Conservation (phyloP, 2,329 filamentous ascomycete species). For the Elsinoe ampelina region DNA sequence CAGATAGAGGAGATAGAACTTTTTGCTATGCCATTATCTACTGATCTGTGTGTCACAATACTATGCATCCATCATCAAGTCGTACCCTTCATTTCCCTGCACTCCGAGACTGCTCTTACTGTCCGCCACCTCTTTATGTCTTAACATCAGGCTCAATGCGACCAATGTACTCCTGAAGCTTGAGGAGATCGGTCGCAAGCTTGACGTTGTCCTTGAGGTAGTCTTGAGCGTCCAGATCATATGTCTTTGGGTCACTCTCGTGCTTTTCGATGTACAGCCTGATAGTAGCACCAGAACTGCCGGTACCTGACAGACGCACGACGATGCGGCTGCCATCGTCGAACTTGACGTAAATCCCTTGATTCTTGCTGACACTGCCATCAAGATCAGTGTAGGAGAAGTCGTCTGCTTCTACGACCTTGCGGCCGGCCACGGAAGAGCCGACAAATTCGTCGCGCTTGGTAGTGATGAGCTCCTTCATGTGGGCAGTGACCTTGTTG, state of each 20-base stretch:
- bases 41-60: background rate
- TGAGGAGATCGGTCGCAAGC: conserved; percentile 73
- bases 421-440: conserved; percentile 71
- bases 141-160: conserved; percentile 92
- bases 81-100: background rate
- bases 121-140: conserved; percentile 52
- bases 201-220: conserved; percentile 87
- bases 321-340: conserved; percentile 92
- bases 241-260: conserved; percentile 69
- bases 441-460: conserved; percentile 68
- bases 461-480: conserved; percentile 65
- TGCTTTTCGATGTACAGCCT: conserved; percentile 96
- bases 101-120: background rate
- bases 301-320: conserved; percentile 87
- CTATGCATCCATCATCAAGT: conserved; percentile 3
- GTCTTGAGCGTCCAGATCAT: conserved; percentile 76
- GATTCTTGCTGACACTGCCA: conserved; percentile 88
- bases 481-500: conserved; percentile 75
- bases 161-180: conserved; percentile 89
- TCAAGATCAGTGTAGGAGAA: conserved; percentile 99
- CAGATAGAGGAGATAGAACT: background rate
- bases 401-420: conserved; percentile 82
- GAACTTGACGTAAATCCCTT: conserved; percentile 91
- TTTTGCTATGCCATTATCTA: background rate
- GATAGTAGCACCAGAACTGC: conserved; percentile 91